phyloP scores from a whole-genome alignment of 352 stramenopile species.

The Discostella stelligera region DNA sequence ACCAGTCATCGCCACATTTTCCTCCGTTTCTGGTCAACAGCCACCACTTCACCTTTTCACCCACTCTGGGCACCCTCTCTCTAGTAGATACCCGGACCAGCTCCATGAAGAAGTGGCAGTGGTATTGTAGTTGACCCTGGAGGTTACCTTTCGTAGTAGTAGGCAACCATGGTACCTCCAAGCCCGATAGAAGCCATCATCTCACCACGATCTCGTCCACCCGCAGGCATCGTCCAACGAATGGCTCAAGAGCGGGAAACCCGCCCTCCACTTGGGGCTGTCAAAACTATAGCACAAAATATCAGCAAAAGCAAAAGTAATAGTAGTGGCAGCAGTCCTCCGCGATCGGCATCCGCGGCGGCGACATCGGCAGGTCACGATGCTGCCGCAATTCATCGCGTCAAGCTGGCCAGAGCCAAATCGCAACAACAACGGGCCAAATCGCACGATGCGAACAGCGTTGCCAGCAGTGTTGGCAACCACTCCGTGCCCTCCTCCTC shows the following conservation, averaged over 20 bases:
- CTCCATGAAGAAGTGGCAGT: no score
- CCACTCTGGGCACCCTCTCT: no score
- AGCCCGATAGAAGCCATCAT: neutral
- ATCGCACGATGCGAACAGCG: neutral
- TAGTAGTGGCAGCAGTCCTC: neutral
- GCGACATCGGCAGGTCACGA: conserved; percentile 8
- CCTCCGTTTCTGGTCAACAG: no score
- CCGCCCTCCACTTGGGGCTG: neutral
- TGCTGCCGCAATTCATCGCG: conserved; percentile 4
- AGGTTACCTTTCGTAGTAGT: no score
- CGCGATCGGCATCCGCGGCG: neutral
- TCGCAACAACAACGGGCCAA: neutral
- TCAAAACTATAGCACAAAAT: neutral
- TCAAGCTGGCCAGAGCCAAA: neutral
- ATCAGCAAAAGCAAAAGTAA: neutral
- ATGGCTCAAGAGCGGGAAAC: conserved; percentile 16
- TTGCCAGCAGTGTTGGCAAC: neutral
- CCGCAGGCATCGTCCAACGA: conserved; percentile 19
- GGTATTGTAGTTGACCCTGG: no score
- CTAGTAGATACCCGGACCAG: no score
- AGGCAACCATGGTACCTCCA: neutral
- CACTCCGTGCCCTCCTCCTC: neutral
- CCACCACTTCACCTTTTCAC: no score
- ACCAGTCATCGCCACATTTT: neutral
- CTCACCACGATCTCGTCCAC: conserved; percentile 4